These are phyloP conservation scores for Sordaria brevicollis DNA, from an alignment of 495 filamentous ascomycete species.

Conservation along the genomic window DNA sequence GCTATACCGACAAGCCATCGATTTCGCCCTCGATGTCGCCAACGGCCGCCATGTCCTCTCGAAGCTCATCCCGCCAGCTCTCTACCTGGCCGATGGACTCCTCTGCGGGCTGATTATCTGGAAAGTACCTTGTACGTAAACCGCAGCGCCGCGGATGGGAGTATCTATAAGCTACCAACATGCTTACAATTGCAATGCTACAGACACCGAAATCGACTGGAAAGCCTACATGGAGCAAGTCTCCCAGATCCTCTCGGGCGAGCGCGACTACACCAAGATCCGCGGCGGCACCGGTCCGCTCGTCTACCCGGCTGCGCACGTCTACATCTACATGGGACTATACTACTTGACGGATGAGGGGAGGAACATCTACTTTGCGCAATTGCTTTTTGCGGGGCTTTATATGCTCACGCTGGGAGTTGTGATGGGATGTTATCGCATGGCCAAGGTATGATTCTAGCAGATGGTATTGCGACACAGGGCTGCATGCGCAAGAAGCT, in stretches of 20 bases:
- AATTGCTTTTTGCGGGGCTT: slow-evolving; percentile 66
- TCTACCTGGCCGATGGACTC: slow-evolving; percentile 63
- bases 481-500: background rate
- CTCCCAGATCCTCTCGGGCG: slow-evolving; percentile 64
- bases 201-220: slow-evolving; percentile 99
- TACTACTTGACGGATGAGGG: slow-evolving; percentile 71
- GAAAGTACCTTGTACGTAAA: slow-evolving; percentile 74
- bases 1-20: slow-evolving; percentile 4
- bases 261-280: slow-evolving; percentile 79
- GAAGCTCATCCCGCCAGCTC: slow-evolving; percentile 41
- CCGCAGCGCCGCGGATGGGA: background rate
- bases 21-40: slow-evolving; percentile 25
- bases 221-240: slow-evolving; percentile 92
- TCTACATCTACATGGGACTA: slow-evolving; percentile 78
- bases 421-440: slow-evolving; percentile 75
- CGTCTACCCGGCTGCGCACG: slow-evolving; percentile 88
- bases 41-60: slow-evolving; percentile 31
- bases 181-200: background rate
- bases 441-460: slow-evolving; percentile 46
- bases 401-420: slow-evolving; percentile 66
- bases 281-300: slow-evolving; percentile 84
- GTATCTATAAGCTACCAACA: background rate
- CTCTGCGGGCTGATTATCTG: slow-evolving; percentile 68
- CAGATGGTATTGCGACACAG: background rate
- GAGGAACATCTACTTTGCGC: slow-evolving; percentile 64